Conservation (phyloP, 2,329 filamentous ascomycete genomes). For the Clarireedia paspali region DNA sequence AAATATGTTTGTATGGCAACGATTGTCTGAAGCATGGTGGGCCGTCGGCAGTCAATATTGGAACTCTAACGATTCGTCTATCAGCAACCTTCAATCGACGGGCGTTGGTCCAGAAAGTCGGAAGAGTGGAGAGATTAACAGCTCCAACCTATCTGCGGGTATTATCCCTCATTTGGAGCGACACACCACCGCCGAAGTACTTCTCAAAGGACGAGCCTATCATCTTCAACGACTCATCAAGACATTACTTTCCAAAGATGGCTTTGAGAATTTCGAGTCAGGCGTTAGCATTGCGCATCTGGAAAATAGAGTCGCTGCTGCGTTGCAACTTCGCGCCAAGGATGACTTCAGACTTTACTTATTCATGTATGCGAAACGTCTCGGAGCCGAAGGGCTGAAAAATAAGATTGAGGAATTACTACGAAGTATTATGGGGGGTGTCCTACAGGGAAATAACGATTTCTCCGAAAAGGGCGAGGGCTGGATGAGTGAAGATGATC, state of each 20-base stretch:
- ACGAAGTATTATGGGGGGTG: conserved; percentile 70
- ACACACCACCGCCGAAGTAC: conserved; percentile 86
- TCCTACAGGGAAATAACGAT: conserved; percentile 49
- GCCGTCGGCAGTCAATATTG: conserved; percentile 96
- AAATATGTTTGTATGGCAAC: conserved; percentile 84
- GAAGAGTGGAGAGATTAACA: conserved; percentile 39
- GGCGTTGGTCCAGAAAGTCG: conserved; percentile 51
- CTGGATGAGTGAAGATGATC: conserved; percentile 60
- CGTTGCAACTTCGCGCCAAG: conserved; percentile 72
- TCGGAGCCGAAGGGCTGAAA: conserved; percentile 81
- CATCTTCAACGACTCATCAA: conserved; percentile 90
- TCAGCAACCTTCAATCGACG: conserved; percentile 70
- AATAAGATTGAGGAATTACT: conserved; percentile 90
- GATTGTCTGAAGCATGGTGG: conserved; percentile 97
- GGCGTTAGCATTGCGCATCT: conserved; percentile 89
- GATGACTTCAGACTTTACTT: conserved; percentile 93
- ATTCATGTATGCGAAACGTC: conserved; percentile 95
- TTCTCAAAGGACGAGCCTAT: conserved; percentile 87
- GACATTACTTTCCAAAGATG: conserved; percentile 76
- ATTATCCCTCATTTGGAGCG: conserved; percentile 90
- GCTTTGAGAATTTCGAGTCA: conserved; percentile 86
- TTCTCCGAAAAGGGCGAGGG: conserved; percentile 40
- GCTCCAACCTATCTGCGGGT: conserved; percentile 69
- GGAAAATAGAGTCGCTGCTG: conserved; percentile 88
- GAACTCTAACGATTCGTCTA: conserved; percentile 92